Evolutionary conservation across 2,329 filamentous ascomycete species (phyloP).

Genomic region (Aspergillus sergii): DNA sequence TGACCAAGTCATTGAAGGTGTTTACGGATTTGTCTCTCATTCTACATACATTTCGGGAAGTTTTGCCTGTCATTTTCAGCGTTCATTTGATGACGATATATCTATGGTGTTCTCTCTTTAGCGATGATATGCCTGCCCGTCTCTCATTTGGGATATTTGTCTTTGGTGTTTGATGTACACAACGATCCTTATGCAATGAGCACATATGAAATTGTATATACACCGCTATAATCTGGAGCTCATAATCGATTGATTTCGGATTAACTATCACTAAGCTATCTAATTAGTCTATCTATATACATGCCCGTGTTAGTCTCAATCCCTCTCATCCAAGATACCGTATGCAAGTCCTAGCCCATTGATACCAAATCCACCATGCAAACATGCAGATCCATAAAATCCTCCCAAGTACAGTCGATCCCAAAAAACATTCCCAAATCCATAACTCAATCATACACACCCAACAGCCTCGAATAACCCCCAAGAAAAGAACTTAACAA

Average conservation of each 20-base stretch:
- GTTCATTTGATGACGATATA: conserved; percentile 6
- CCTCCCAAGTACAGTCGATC: not conserved
- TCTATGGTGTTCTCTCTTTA: conserved; percentile 2
- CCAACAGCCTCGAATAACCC: not conserved
- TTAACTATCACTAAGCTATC: conserved; percentile 1
- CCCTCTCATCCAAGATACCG: not conserved
- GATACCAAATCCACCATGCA: not conserved
- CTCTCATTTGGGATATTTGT: not conserved
- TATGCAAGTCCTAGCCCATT: not conserved
- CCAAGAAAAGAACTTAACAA: conserved; percentile 26
- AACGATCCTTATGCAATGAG: not conserved
- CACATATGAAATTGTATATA: not conserved
- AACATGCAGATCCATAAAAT: not conserved
- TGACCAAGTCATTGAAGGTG: not conserved
- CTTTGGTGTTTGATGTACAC: not conserved
- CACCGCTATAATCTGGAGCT: not conserved
- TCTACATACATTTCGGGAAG: conserved; percentile 1
- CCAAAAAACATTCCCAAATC: not conserved
- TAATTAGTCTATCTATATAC: not conserved
- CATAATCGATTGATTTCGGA: not conserved
- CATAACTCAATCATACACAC: not conserved
- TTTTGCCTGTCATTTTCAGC: conserved; percentile 3
- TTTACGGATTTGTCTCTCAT: not conserved
- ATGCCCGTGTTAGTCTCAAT: not conserved
- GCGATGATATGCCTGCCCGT: not conserved